A percentile compares a stretch with the other conserved stretches of the same genome.
These are phyloP conservation scores for Eremothecium coryli DNA, from an alignment of 1,139 yeast species.

Conservation along the genomic window DNA sequence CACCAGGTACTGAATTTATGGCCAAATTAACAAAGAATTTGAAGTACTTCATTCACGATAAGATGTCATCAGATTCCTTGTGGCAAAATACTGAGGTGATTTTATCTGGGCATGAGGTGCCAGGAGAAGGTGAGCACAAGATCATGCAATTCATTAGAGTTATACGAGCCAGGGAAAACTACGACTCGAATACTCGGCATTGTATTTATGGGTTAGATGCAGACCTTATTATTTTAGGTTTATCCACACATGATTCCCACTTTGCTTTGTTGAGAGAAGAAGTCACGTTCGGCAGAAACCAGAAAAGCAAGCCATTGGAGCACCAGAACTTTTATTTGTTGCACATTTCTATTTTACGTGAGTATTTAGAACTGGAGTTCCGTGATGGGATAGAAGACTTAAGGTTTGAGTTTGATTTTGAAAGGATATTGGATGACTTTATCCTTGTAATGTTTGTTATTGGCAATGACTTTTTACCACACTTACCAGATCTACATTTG, in stretches of 20 bases:
- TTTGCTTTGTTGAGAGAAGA: constrained; percentile 92
- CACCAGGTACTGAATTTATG: constrained; percentile 99
- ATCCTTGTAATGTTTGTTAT: constrained; percentile 86
- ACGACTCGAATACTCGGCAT: constrained; percentile 83
- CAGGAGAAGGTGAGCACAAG: constrained; percentile 99
- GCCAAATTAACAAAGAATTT: constrained; percentile 73
- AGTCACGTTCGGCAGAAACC: constrained; percentile 67
- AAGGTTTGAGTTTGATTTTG: constrained; percentile 72
- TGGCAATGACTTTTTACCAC: constrained; percentile 98
- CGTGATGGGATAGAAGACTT: constrained; percentile 55
- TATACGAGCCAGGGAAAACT: constrained; percentile 75
- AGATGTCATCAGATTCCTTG: constrained; percentile 76
- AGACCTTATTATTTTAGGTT: constrained; percentile 89
- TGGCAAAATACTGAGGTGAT: constrained; percentile 83
- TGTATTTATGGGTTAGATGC: constrained; percentile 97
- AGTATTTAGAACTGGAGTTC: constrained; percentile 82
- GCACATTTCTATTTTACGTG: constrained; percentile 81
- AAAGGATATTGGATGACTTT: constrained; percentile 83
- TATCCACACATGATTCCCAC: constrained; percentile 94
- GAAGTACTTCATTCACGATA: constrained; percentile 84
- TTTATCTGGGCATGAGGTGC: constrained; percentile 92
- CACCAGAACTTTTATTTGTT: constrained; percentile 76
- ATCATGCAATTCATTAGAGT: constrained; percentile 88
- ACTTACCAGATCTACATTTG: constrained; percentile 84
- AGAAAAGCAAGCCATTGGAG: constrained; percentile 49